Evolutionary conservation across 495 filamentous ascomycete genomes (phyloP), one percentile per base, ranked within the genome.

Genomic region (Pyronema omphalodes): DNA sequence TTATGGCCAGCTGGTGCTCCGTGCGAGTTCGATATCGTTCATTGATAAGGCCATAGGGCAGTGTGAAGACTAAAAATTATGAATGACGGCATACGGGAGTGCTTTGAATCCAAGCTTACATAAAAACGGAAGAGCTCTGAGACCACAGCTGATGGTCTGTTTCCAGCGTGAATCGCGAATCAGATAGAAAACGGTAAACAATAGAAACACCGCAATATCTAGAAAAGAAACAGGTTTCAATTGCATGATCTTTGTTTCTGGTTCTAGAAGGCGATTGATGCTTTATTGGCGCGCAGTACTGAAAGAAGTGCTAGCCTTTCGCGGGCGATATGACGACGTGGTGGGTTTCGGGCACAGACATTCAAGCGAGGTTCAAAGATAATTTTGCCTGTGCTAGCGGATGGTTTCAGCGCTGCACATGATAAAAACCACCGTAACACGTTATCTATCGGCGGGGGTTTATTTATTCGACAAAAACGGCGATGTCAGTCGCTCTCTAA

Each of bases 101-200:
- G 33, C 9, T 57, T 36, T 29, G 12, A 9, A 40, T 35, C 12
- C 12, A 33, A 6, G 60, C 74, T 66, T 68, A 88, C 83, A 57
- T 33, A 88, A 67, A 60, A 85, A 85, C 18, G 84, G 84, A 29
- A 86, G 67, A n/a, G 78, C 77, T 57, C 68, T 66, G 15, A 82
- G 14, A 18, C 72, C 73, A 58, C 77, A 82, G 51, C 62, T 55
- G n/a, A 73, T 60, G 11, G 79, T 77, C 44, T 68, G 65, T 37
- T 75, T 59, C 9, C 81, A 51, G 6, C 79, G 77, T 40, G 77
- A 76, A 39, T 76, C 74, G 55, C 76, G 67, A 8, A 88, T 65
- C 17, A 87, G 63, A 62, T 85, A 78, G 8, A 81, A 81, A 0
- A 74, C 65, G 4, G 86, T 69, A 57, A 83, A 78, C 29, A 75